Base-by-base conservation (phyloP, 2,329 filamentous ascomycete species). In the Apiospora kogelbergensis region DNA sequence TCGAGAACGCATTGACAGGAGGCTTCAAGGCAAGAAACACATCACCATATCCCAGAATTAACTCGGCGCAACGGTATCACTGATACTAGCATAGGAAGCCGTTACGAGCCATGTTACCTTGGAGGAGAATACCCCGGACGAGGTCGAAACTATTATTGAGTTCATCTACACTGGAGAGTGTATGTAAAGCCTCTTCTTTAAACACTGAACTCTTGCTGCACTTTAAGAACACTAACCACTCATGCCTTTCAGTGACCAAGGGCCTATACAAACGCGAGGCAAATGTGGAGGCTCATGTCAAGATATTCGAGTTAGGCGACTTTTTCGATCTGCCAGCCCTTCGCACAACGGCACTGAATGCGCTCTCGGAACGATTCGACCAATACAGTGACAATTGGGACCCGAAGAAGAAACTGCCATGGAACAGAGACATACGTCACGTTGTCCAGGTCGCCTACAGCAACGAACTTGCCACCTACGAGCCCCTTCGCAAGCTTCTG, bases 1-100 rank as follows among this genome's bases (percentile, higher is more conserved):
- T 72, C 37, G 17, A 45, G 40, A 67, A 63, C 40, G 68, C 68
- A 13, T 65, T 69, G 6, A 30, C 13, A 1, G 63, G 69, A 13
- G 41, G 64, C 26, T 70, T 70, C 41, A 40, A 53, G 37, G 67
- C 45, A 65, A 65, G 4, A 33, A 7, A 7, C 33, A 4, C 42
- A 33, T 53, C 15, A 57, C 3, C 15, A 11, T 5, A 20, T 6
- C 3, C n/a, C n/a, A 10, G 17, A 17, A n/a, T n/a, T n/a, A n/a
- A n/a, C n/a, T n/a, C n/a, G n/a, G n/a, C 17, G 3, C 41, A 44
- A 17, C 9, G 26, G 26, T 30, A 57, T 30, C 22, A n/a, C 11
- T 57, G 22, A 30, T n/a, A n/a, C 26, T 1, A 26, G 15, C 33
- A 3, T 7, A 57, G 48, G 48, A 57, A 24, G 48, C n/a, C 7